Evolutionary conservation across 108 stramenopile genomes (phyloP), one percentile per base, ranked within the genome.

Genomic region (Schizochytrium sp.): DNA sequence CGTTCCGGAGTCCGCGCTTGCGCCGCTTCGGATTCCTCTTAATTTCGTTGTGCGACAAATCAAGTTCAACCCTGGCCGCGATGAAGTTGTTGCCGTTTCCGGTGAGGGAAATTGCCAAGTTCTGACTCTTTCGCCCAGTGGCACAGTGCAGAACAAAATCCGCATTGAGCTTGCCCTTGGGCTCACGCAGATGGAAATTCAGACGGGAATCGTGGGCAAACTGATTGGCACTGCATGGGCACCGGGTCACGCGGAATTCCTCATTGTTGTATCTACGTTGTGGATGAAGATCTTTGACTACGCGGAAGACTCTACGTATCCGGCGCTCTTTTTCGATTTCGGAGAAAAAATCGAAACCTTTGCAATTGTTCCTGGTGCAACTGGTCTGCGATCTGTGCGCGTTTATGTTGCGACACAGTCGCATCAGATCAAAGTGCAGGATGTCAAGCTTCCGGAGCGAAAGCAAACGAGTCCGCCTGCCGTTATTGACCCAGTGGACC

Each of bases 21-120:
- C 51, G 19, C 76, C 76, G 12, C 6, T 25, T 6, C 76, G 76
- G 10, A 34, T 83, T 3, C 48, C 76, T 12, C 51, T 83, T 23
- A 83, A 53, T 23, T 83, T 53, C 51, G 76, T 83, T 12, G 76
- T 83, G 51, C 76, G 76, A 16, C 76, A 83, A 34, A 83, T 83
- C 3, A 45, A 4, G 2, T 83, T 83, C 76, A 83, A 83, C 51
- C 76, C 76, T 6, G 14, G 19, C 6, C 6, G 23, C 18, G 6
- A 55, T 12, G 45, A 47, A 14, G 45, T 83, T 12, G 76, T 83
- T 83, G 76, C 76, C 18, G 51, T 83, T 6, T 12, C 14, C 19
- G 76, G 76, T 6, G 76, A 83, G 16, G 44, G 43, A 18, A 47
- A 34, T 45, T 83, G 76, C 76, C n/a, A 25, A 25, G 76, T 83